Evolutionary conservation across 805 yeast species (phyloP).

Genomic region (Teunomyces funiuensis): DNA sequence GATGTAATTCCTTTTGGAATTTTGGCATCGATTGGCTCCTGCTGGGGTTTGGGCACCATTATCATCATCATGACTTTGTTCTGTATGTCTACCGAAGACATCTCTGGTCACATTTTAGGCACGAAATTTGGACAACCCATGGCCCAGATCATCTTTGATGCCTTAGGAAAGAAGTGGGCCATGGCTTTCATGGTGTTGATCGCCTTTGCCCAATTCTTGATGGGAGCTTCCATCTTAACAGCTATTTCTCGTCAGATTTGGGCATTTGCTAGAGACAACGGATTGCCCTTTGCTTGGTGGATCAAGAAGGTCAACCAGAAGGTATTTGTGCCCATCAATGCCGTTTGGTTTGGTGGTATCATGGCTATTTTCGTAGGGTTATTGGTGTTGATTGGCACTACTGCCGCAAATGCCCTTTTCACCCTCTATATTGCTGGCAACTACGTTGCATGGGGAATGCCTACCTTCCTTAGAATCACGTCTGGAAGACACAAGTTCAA

Average conservation of each 20-base stretch:
- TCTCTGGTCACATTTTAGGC: constrained; percentile 35
- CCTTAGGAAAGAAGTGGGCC: constrained; percentile 66
- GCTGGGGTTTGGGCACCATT: constrained; percentile 59
- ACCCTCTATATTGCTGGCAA: constrained; percentile 63
- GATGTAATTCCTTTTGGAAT: constrained; percentile 67
- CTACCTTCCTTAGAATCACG: constrained; percentile 54
- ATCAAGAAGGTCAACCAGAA: constrained; percentile 58
- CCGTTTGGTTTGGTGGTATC: constrained; percentile 53
- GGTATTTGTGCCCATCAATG: constrained; percentile 62
- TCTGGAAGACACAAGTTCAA: constrained; percentile 39
- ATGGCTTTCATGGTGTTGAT: constrained; percentile 60
- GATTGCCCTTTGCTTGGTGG: constrained; percentile 59
- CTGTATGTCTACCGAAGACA: constrained; percentile 49
- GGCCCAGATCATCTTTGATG: constrained; percentile 63
- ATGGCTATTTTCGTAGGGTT: constrained; percentile 53
- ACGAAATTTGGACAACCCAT: constrained; percentile 58
- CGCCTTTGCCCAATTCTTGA: constrained; percentile 59
- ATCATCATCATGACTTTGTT: constrained; percentile 55
- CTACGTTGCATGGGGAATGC: constrained; percentile 62
- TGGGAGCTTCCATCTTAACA: constrained; percentile 62
- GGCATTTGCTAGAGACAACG: constrained; percentile 78
- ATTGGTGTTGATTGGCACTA: constrained; percentile 55
- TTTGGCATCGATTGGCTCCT: constrained; percentile 52
- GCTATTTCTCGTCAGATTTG: constrained; percentile 71
- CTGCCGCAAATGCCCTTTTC: constrained; percentile 61